Percentiles rank a stretch among this genome's conserved stretches.
These are phyloP conservation scores for Pelagophyceae sp. DNA, from an alignment of 352 stramenopile species.

Conservation along the genomic window DNA sequence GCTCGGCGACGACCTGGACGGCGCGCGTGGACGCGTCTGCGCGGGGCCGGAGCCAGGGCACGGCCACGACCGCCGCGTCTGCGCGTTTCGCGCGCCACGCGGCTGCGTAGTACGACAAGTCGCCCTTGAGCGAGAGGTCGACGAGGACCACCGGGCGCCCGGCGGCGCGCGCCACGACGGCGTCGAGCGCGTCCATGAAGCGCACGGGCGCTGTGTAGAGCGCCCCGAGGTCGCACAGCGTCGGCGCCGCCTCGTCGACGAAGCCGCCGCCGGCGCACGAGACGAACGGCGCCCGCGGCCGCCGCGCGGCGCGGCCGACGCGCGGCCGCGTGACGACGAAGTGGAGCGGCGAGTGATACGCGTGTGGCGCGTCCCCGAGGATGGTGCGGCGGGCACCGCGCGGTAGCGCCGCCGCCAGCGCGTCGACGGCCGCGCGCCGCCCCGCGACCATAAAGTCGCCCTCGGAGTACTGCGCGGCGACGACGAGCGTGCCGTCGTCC, in stretches of 20 bases:
- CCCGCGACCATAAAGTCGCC: constrained; percentile 7
- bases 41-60: background rate
- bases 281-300: background rate
- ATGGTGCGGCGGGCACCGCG: background rate
- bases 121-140: constrained; percentile 10
- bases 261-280: background rate
- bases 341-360: constrained; percentile 7
- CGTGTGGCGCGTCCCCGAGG: background rate
- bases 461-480: background rate
- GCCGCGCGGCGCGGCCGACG: background rate
- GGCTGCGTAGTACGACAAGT: constrained; percentile 1
- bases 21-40: background rate
- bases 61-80: background rate
- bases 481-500: background rate
- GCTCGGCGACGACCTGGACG: background rate
- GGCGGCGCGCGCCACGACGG: background rate
- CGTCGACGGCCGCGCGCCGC: background rate
- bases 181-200: background rate
- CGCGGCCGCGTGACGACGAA: background rate
- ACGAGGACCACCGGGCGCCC: background rate
- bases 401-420: background rate
- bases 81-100: background rate
- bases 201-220: background rate
- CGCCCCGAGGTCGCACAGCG: background rate
- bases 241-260: background rate